A percentile compares a stretch with the other conserved stretches of the same genome.
phyloP scores from a whole-genome alignment of 768 basidiomycete species.

The Leccinum incarnatum region DNA sequence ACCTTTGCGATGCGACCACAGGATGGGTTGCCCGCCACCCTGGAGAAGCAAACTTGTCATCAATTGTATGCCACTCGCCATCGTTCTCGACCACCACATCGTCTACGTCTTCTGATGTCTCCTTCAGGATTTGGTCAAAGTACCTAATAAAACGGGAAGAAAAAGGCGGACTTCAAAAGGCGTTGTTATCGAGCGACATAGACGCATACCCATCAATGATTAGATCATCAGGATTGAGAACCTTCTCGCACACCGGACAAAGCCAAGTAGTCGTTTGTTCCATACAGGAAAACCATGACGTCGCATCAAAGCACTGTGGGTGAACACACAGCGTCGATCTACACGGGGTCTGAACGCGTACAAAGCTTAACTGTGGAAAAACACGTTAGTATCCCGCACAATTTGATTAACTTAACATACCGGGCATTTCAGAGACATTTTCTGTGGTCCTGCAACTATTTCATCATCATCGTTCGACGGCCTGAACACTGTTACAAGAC shows the following conservation, averaged over 20 bases:
- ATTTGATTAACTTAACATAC: slow-evolving; percentile 45
- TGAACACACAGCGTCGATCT: slow-evolving; percentile 88
- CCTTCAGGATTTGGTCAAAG: slow-evolving; percentile 79
- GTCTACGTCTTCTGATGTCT: slow-evolving; percentile 76
- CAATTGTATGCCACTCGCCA: slow-evolving; percentile 93
- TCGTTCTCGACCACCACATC: slow-evolving; percentile 93
- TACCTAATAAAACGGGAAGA: slow-evolving; percentile 49
- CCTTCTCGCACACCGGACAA: slow-evolving; percentile 90
- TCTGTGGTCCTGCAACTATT: slow-evolving; percentile 85
- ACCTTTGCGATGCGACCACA: slow-evolving; percentile 21
- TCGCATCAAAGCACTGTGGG: slow-evolving; percentile 93
- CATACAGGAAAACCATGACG: slow-evolving; percentile 92
- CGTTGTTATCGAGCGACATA: not conserved
- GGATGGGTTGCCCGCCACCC: slow-evolving; percentile 66
- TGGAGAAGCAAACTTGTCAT: slow-evolving; percentile 77
- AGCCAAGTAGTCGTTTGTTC: slow-evolving; percentile 95
- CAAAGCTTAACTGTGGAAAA: slow-evolving; percentile 67
- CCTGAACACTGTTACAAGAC: slow-evolving; percentile 49
- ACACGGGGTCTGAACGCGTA: slow-evolving; percentile 79
- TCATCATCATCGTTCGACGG: slow-evolving; percentile 77
- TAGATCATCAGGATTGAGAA: slow-evolving; percentile 74
- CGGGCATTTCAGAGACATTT: slow-evolving; percentile 91
- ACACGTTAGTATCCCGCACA: not conserved
- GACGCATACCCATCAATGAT: slow-evolving; percentile 83
- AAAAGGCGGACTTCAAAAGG: not conserved